These are phyloP conservation scores for Fusarium euwallaceae DNA, from an alignment of 2,329 filamentous ascomycete genomes.

Conservation along the genomic window DNA sequence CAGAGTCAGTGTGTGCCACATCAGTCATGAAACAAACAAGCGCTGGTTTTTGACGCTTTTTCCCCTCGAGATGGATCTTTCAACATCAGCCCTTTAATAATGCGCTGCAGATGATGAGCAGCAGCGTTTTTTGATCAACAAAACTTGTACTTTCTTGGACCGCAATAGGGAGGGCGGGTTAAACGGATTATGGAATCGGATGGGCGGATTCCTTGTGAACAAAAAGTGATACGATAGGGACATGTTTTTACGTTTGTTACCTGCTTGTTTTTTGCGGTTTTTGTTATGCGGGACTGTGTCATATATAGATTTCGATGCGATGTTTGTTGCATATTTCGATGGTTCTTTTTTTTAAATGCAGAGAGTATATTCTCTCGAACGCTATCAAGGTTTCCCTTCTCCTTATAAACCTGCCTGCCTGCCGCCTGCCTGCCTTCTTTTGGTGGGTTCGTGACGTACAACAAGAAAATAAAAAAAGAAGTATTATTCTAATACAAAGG, in stretches of 20 bases:
- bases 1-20: slow-evolving; percentile 11
- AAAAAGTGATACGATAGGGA: slow-evolving; percentile 27
- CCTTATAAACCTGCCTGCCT: neutral
- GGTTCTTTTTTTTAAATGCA: slow-evolving; percentile 1
- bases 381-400: slow-evolving; percentile 3
- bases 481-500: slow-evolving; percentile 39
- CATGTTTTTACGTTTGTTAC: slow-evolving; percentile 7
- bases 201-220: slow-evolving; percentile 32
- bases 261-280: neutral
- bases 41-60: slow-evolving; percentile 5
- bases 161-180: slow-evolving; percentile 11
- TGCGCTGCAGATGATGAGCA: slow-evolving; percentile 8
- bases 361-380: slow-evolving; percentile 12
- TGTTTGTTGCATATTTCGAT: slow-evolving; percentile 35
- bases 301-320: slow-evolving; percentile 38
- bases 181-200: slow-evolving; percentile 20
- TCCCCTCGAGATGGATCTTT: slow-evolving; percentile 12
- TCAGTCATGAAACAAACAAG: neutral
- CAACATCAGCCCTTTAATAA: slow-evolving; percentile 34
- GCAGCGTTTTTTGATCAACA: slow-evolving; percentile 9
- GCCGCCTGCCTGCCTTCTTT: slow-evolving; percentile 11
- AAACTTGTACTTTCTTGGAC: slow-evolving; percentile 32
- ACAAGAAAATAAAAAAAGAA: slow-evolving; percentile 2
- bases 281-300: neutral
- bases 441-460: slow-evolving; percentile 24